Base-by-base conservation (phyloP, 805 yeast species). In the Lipomyces mesembrius region DNA sequence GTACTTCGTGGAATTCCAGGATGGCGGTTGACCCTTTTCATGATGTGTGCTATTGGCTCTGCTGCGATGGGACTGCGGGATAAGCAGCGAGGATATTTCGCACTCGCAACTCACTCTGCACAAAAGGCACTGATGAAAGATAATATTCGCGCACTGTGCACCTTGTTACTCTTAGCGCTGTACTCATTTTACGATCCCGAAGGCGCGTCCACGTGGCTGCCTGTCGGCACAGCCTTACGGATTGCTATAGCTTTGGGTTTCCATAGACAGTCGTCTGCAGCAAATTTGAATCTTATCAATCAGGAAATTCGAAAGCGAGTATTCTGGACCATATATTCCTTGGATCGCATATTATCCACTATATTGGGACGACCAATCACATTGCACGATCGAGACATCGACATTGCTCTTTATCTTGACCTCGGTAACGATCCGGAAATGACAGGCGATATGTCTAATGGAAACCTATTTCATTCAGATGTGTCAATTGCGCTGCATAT, bases 301-400 rank as follows among this genome's bases (percentile, higher is more conserved):
- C 73, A 70, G 49, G 75, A 74, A 53, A 70, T 66, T n/a, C 66
- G 69, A 14, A 73, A 71, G 51, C 60, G 74, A 25, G 71, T 73
- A 12, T 71, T 73, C 55, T 74, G 76, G 76, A 43, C 71, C 39
- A 27, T 72, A 25, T 74, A 74, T 54, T 72, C 74, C 64, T 68
- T 74, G 64, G 76, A 74, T 55, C 64, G 87, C 55, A 75, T 83
- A 25, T 79, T 85, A 25, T 81, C 86, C 4, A 75, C 82, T 12
- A 79, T 84, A 17, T 72, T 85, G 29, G 87, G 87, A 0, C 78
- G 87, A 49, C 83, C 84, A 1, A 77, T 83, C 32, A 79, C 83
- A 0, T 75, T 86, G 22, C 80, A 81, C 46, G 88, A 85, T 65
- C 80, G 80, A 61, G 87, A 84, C 68, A 82, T 85, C 54, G 83